phyloP scores from a whole-genome alignment of 345 rosid genomes.

The Citrus trifoliata region DNA sequence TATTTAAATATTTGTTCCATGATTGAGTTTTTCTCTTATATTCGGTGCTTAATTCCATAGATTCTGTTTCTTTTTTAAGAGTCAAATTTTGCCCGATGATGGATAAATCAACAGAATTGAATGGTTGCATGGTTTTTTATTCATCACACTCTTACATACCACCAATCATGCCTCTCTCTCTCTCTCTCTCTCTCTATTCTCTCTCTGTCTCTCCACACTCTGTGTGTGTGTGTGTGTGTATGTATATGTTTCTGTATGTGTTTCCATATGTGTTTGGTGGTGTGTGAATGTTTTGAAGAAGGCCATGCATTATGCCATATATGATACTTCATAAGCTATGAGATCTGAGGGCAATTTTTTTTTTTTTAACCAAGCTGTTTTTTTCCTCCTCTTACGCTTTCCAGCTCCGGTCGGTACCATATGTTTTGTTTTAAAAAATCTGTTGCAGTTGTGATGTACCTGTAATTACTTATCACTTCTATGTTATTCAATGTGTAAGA shows the following conservation, averaged over 20 bases:
- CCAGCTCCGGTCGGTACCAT: too few relatives aligned
- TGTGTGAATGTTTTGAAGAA: conserved; percentile 1
- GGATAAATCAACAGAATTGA: conserved; percentile 2
- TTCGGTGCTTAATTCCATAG: background rate
- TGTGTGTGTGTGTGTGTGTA: background rate
- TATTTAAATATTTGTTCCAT: background rate
- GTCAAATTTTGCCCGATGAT: conserved; percentile 8
- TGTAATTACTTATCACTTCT: background rate
- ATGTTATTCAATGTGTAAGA: background rate
- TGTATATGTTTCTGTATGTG: background rate
- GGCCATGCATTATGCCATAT: conserved; percentile 11
- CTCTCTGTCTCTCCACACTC: background rate
- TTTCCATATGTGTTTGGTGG: background rate
- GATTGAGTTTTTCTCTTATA: background rate
- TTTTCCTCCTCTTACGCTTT: background rate
- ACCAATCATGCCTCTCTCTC: background rate
- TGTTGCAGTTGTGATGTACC: background rate
- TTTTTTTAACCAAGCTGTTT: background rate
- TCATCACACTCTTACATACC: conserved; percentile 1
- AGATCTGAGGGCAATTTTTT: conserved; percentile 18
- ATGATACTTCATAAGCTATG: conserved; percentile 6
- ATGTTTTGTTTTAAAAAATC: background rate
- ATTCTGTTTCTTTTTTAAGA: background rate
- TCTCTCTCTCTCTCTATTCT: background rate
- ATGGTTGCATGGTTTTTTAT: conserved; percentile 3